Evolutionary conservation across 2,329 filamentous ascomycete genomes (phyloP), one percentile per base, ranked within the genome.

Genomic region (Aspergillus amoenus): DNA sequence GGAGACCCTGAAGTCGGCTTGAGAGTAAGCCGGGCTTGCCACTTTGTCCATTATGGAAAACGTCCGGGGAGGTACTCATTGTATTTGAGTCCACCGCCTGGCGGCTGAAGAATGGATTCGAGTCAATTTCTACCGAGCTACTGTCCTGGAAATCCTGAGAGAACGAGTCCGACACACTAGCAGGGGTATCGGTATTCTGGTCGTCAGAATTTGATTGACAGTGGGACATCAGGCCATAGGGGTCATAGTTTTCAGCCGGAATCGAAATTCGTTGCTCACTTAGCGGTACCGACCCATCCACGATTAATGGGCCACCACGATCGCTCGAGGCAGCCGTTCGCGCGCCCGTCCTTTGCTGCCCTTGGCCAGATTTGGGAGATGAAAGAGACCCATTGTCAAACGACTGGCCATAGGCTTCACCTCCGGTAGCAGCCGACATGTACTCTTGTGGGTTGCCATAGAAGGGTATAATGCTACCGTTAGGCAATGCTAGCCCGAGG

Each of bases 201-300:
- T 74, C 74, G 57, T 76, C 75, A 5, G 73, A 77, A 18, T 70
- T 74, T 9, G 76, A 77, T 8, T 72, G 73, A 60, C 74, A 76
- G 55, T 76, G 71, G 45, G 70, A 75, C 54, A 71, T 67, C 5
- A 71, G 61, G 21, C 66, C 66, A 44, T 73, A 73, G 5, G 70
- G 70, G 54, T 76, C 75, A 37, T 71, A 67, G 41, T 68, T 63
- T 18, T 77, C 73, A 18, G 70, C 65, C 6, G 67, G 58, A 56
- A 67, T 64, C n/a, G 70, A 64, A 24, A 69, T 60, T 27, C 72
- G 72, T 22, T 65, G 66, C 46, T 78, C 76, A 60, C 68, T 74
- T 3, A 65, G 69, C 32, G 73, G 73, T 30, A 78, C 71, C 13
- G 78, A 79, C 6, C 78, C 78, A 66, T 81, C 78, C 5, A 80